Conservation (phyloP, 1,284 basidiomycete genomes). For the Ustilago esculenta region DNA sequence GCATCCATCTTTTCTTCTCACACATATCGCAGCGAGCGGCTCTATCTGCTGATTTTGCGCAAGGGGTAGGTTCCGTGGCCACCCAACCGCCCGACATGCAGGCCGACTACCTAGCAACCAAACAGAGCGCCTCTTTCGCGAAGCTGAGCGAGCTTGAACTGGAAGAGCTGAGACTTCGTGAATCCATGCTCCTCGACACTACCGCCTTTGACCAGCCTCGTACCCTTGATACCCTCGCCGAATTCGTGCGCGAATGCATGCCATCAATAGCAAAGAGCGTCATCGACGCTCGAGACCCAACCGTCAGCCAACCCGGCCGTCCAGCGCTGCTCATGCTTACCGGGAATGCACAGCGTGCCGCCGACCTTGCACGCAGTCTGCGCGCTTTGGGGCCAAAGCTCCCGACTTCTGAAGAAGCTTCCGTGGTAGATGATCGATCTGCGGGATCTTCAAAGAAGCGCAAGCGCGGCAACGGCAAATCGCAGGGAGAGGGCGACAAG, state of each 20-base stretch:
- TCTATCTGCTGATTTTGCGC: constrained; percentile 35
- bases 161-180: constrained; percentile 49
- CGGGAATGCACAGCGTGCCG: constrained; percentile 61
- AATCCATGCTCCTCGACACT: constrained; percentile 49
- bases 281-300: constrained; percentile 15
- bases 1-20: neutral
- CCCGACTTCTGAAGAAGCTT: constrained; percentile 13
- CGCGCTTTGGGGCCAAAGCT: constrained; percentile 42
- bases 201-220: constrained; percentile 28
- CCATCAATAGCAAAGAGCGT: constrained; percentile 23
- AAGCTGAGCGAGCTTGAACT: constrained; percentile 60
- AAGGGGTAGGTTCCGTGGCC: constrained; percentile 42
- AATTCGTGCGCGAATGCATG: constrained; percentile 45
- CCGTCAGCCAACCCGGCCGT: constrained; percentile 24
- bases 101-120: constrained; percentile 56
- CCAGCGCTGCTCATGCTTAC: constrained; percentile 55
- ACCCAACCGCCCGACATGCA: constrained; percentile 53
- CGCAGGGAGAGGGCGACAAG: constrained; percentile 5
- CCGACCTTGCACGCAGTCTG: constrained; percentile 52
- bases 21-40: constrained; percentile 41
- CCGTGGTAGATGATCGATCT: constrained; percentile 11
- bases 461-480: constrained; percentile 19
- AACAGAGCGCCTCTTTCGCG: constrained; percentile 46
- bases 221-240: constrained; percentile 28
- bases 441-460: constrained; percentile 27